These are phyloP conservation scores for Yamadazyma takamatsuzukensis DNA, from an alignment of 805 yeast species.

Conservation along the genomic window DNA sequence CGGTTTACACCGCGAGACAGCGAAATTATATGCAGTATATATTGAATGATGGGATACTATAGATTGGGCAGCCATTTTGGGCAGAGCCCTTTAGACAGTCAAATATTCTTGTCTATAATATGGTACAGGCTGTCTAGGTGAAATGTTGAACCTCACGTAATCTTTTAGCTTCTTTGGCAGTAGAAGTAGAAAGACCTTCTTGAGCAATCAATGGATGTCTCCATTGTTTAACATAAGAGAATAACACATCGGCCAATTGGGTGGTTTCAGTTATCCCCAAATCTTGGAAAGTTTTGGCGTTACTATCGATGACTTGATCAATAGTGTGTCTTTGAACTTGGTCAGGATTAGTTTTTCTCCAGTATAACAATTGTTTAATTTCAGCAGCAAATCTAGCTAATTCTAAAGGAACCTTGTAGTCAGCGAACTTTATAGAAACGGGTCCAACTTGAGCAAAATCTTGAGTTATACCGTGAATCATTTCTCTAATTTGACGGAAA, in stretches of 20 bases:
- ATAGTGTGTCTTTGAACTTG: constrained; percentile 69
- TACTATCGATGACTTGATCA: constrained; percentile 59
- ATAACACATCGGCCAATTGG: constrained; percentile 41
- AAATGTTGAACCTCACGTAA: constrained; percentile 45
- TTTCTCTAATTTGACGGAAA: constrained; percentile 60
- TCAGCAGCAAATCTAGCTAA: constrained; percentile 45
- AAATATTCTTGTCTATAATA: neutral
- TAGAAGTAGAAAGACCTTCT: constrained; percentile 34
- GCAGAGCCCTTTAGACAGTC: neutral
- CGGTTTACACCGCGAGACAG: no score
- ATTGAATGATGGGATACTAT: no score
- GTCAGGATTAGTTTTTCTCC: constrained; percentile 61
- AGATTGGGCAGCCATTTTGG: no score
- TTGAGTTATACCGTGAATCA: constrained; percentile 63
- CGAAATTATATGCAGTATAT: no score
- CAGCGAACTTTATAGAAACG: constrained; percentile 40
- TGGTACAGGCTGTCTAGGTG: constrained; percentile 17
- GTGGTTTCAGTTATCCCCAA: constrained; percentile 54
- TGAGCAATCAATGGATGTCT: constrained; percentile 49
- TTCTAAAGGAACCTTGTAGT: constrained; percentile 41
- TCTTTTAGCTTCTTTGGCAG: constrained; percentile 36
- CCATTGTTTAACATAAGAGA: constrained; percentile 46
- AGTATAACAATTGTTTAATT: constrained; percentile 39
- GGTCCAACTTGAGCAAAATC: constrained; percentile 44
- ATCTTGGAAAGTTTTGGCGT: constrained; percentile 63